Evolutionary conservation across 2,329 filamentous ascomycete species (phyloP), one percentile per base, ranked within the genome.

Genomic region (Lasiodiplodia hormozganensis): DNA sequence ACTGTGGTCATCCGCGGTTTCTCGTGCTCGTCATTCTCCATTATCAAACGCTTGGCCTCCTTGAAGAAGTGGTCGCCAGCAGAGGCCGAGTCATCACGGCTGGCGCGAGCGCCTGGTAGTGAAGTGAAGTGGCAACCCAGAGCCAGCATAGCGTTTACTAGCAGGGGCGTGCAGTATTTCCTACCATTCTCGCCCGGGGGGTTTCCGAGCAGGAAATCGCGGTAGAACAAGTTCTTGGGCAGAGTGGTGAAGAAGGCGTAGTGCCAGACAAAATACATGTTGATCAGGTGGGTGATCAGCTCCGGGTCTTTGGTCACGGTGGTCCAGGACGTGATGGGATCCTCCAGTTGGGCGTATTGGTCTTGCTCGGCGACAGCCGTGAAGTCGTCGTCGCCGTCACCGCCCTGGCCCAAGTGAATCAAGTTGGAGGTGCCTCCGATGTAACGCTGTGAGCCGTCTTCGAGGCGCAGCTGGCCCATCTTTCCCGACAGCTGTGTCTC

Each of bases 251-350:
- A 99, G 81, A 96, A 98, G 21, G 94, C 90, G 79, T 98, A 98
- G 80, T 98, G 96, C 92, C 95, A 98, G 74, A 90, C 93, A 81
- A 98, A 98, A 81, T 99, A 99, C 92, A 98, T 94, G 75, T 94
- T 95, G 76, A 99, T 88, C 21, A 99, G 87, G 79, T 97, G 95
- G 18, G 90, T 87, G 73, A 97, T 89, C 56, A 97, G 85, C 66
- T 91, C 87, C 28, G 89, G 85, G 77, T 97, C 93, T 62, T 89
- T 85, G 1, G 93, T 97, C 56, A 97, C 93, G 18, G 85, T 88
- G 0, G 95, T 97, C 96, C 96, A 99, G 66, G 91, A 94, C 23
- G 88, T 89, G 66, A 96, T 85, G 4, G 93, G 90, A 70, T 95
- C 87, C 64, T 91, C 88, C 70, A 86, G 83, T 21, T 84, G 81